phyloP scores from a whole-genome alignment of 345 rosid genomes.

The Eucalyptus erythrocorys region DNA sequence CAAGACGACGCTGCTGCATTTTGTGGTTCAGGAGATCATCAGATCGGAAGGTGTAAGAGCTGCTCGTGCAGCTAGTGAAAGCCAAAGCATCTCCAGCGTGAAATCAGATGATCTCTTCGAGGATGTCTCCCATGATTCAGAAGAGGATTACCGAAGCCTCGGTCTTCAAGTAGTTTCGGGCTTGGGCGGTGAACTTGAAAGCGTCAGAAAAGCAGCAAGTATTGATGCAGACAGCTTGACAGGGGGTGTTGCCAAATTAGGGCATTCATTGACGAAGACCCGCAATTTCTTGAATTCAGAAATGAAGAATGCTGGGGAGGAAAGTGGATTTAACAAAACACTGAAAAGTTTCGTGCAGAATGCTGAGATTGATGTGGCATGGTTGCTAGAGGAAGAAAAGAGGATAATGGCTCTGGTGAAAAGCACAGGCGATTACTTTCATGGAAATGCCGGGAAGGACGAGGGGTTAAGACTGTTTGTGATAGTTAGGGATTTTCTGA shows the following conservation, averaged over 20 bases:
- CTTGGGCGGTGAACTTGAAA: slow-evolving; percentile 67
- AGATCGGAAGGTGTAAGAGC: slow-evolving; percentile 91
- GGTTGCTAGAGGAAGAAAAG: slow-evolving; percentile 76
- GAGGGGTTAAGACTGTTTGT: slow-evolving; percentile 80
- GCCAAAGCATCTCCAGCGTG: slow-evolving; percentile 52
- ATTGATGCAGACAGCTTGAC: slow-evolving; percentile 75
- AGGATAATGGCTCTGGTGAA: slow-evolving; percentile 80
- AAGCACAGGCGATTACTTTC: slow-evolving; percentile 92
- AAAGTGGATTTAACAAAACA: slow-evolving; percentile 57
- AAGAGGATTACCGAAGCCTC: slow-evolving; percentile 54
- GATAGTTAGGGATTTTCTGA: slow-evolving; percentile 74
- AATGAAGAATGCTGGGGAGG: slow-evolving; percentile 58
- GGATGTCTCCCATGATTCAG: slow-evolving; percentile 43
- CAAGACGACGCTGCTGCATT: slow-evolving; percentile 94
- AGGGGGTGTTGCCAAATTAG: slow-evolving; percentile 62
- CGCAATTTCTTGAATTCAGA: slow-evolving; percentile 59
- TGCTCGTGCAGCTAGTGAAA: slow-evolving; percentile 59
- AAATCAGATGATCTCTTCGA: slow-evolving; percentile 70
- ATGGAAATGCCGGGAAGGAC: slow-evolving; percentile 88
- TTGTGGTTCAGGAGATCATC: slow-evolving; percentile 89
- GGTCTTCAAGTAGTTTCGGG: slow-evolving; percentile 83
- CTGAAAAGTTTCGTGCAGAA: slow-evolving; percentile 72
- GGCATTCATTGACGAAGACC: slow-evolving; percentile 40
- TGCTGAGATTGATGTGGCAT: slow-evolving; percentile 53
- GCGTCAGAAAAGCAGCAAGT: slow-evolving; percentile 82